Conservation (phyloP, 2,329 filamentous ascomycete genomes). For the Beauveria sp. region DNA sequence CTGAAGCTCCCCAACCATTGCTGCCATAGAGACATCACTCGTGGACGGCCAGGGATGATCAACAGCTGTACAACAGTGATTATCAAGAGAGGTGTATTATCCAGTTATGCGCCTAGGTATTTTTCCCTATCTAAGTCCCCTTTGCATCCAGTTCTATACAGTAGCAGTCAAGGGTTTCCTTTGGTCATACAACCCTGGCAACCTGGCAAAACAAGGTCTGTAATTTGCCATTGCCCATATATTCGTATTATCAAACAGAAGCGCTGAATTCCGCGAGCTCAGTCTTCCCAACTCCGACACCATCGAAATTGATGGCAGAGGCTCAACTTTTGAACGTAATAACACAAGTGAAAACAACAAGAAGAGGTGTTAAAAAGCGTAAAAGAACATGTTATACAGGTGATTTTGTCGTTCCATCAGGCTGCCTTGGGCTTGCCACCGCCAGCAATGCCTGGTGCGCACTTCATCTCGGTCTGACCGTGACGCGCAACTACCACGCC, state of each 20-base stretch:
- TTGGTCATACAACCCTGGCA: not conserved
- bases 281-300: not conserved
- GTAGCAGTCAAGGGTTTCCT: not conserved
- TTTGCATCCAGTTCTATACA: conserved; percentile 1
- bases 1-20: too few relatives aligned
- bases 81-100: conserved; percentile 9
- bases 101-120: conserved; percentile 4
- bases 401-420: not conserved
- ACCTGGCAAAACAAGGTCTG: not conserved
- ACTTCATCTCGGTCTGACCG: not conserved
- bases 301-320: not conserved
- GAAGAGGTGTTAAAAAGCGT: not conserved
- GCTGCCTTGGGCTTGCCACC: not conserved
- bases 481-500: not conserved
- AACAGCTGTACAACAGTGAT: not conserved
- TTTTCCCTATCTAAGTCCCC: conserved; percentile 2
- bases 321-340: conserved; percentile 2
- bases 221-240: not conserved
- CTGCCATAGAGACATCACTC: too few relatives aligned
- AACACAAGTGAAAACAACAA: conserved; percentile 5
- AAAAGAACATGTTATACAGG: conserved; percentile 3
- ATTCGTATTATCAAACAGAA: not conserved
- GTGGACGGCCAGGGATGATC: too few relatives aligned
- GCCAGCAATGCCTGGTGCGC: not conserved
- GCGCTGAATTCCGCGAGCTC: not conserved